Base-by-base conservation (phyloP, 2,329 filamentous ascomycete species). In the Ophiostoma sp. region DNA sequence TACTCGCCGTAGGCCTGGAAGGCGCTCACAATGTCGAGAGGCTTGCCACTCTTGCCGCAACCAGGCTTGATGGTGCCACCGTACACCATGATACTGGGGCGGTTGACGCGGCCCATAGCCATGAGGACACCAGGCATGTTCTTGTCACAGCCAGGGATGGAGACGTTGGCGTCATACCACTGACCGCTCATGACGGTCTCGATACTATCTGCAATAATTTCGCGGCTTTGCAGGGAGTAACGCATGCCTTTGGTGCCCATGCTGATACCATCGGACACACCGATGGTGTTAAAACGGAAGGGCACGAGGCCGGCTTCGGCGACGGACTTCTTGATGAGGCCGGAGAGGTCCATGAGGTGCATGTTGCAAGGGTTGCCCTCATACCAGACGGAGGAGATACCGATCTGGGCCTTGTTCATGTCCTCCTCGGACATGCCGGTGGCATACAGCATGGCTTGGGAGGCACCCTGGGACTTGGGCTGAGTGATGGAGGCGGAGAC, bases 161-260 rank as follows among this genome's bases (percentile, higher is more conserved):
- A 96, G 77, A 99, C 90, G 79, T 98, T 98, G 74, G 88, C 94
- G 79, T 99, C 95, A 77, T 99, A 98, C 93, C 93, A 98, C 81
- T 99, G 95, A 16, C 93, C 95, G 73, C 93, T 90, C 93, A 98
- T 99, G 75, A 99, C 95, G 5, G 95, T 98, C 85, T 99, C 95
- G 75, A 99, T 96, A 71, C 91, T 96, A 81, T 99, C 95, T 75
- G 95, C 95, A 75, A 99, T 99, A 75, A 99, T 87, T 79, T 99
- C 95, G 78, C 95, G 86, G 73, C 92, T 96, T 82, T 98, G 95
- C 66, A 97, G 84, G 68, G 91, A 95, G 81, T 93, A 74, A 42
- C 73, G 72, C 95, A 99, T 99, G 74, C 96, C 95, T 47, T 89
- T 91, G 64, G 95, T 99, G 66, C 95, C 95, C 95, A 99, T 99